Evolutionary conservation across 768 basidiomycete genomes (phyloP).

Genomic region (Dentipellis sp.): DNA sequence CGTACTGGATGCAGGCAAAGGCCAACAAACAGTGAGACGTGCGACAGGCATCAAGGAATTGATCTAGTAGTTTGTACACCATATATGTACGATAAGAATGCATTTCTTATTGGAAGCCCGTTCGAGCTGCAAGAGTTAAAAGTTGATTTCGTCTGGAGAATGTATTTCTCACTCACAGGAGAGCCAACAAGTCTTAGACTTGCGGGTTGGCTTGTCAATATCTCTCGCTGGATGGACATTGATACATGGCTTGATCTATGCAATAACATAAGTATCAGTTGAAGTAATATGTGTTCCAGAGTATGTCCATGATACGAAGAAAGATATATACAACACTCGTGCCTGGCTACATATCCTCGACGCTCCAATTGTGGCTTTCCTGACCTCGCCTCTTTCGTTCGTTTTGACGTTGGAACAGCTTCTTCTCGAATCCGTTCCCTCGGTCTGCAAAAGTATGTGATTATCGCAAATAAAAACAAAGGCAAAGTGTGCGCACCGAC

Average conservation of each 20-base stretch:
- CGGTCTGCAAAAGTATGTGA: conserved; percentile 45
- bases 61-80: too few species aligned
- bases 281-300: too few species aligned
- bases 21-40: neutral
- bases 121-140: too few species aligned
- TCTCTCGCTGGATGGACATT: too few species aligned
- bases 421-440: conserved; percentile 91
- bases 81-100: too few species aligned
- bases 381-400: conserved; percentile 56
- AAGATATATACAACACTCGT: neutral
- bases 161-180: too few species aligned
- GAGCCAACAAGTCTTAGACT: too few species aligned
- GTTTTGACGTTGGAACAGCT: conserved; percentile 79
- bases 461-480: neutral
- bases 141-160: too few species aligned
- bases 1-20: conserved; percentile 54
- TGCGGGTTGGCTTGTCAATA: too few species aligned
- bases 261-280: too few species aligned
- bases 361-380: conserved; percentile 80
- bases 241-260: too few species aligned
- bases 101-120: too few species aligned
- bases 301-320: neutral
- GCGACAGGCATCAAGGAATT: neutral
- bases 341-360: conserved; percentile 77
- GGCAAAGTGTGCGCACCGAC: conserved; percentile 55